Evolutionary conservation across 2,329 filamentous ascomycete species (phyloP), one percentile per base, ranked within the genome.

Genomic region (Dactylellina sp.): DNA sequence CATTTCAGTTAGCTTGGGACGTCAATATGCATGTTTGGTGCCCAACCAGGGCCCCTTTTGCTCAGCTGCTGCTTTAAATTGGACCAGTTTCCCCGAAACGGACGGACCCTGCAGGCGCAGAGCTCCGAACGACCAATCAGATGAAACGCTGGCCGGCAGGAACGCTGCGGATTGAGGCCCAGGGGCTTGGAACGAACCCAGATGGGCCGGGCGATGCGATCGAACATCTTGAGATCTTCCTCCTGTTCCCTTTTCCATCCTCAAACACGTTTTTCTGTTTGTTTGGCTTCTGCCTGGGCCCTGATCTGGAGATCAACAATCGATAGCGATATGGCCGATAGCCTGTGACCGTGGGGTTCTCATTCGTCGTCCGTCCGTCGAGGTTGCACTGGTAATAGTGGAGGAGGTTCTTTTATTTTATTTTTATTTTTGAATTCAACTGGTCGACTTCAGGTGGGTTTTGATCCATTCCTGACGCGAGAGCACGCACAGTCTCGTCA

Each of bases 61-160:
- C 44, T 9, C 44, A 6, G 44, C 20, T 14, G 7, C 44, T 47
- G 44, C 44, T 47, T 14, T 2, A 52, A 52, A 52, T 52, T 52
- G 47, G 9, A 52, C 25, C 18, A 3, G 28, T 37, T 53, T 53
- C n/a, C 49, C 49, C 28, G n/a, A 53, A 53, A 53, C 12, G 49
- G 49, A 39, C n/a, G 16, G 25, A n/a, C 49, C 49, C 49, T 53
- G 49, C 49, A 53, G 25, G 20, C n/a, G 47, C 47, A 32, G 22
- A 50, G 47, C 47, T 50, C 47, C 22, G 25, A 37, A 12, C n/a
- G 18, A 14, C 49, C 49, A 53, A 53, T 53, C 49, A 53, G 25
- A 9, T 24, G 11, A n/a, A 28, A 20, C 12, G 14, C 11, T 9
- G 25, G 9, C 22, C 28, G 49, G 49, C 49, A 37, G 28, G 20